Base-by-base conservation (phyloP, 2,329 filamentous ascomycete species). In the Aspergillus novofumigatus region DNA sequence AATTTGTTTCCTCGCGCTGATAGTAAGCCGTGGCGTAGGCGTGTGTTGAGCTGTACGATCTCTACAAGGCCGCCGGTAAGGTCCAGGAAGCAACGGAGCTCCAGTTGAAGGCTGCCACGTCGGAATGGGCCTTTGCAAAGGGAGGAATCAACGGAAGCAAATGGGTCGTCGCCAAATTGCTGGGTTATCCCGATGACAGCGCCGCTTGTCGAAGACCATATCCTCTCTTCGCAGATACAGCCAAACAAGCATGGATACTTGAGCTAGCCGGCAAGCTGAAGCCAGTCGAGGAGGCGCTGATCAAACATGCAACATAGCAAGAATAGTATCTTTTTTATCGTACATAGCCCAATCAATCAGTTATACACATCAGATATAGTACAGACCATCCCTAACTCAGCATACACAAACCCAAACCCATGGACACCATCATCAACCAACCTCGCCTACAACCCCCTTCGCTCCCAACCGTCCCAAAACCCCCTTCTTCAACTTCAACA, bases 111-210 rank as follows among this genome's bases (percentile, higher is more conserved):
- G 72, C 84, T 41, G 80, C 78, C 6, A 72, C 78, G 63, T 76
- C 78, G 56, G 83, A 85, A 72, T 82, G 78, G 77, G 83, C 80
- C 1, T 83, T 86, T 53, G 81, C 72, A 28, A 83, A 83, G 67
- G 80, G 80, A 3, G 82, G 81, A n/a, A 83, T 86, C 67, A 84
- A 84, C 63, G 82, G 83, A 9, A 85, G 80, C 7, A 85, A 85
- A 67, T 85, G 80, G 77, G 77, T 83, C n/a, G 81, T 84, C 38
- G 80, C 78, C 41, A 79, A 83, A 65, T 67, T 80, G 26, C 72
- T 72, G 20, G 81, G 80, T n/a, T 85, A 85, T 63, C 77, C 81
- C 1, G 66, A 77, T 32, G 71, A 73, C 17, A 83, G 77, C 65
- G 75, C 75, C 52, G 78, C 84, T 65, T 85, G 81, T 67, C 73